Evolutionary conservation across 2,329 filamentous ascomycete species (phyloP).

Genomic region (Xylaria sp.): DNA sequence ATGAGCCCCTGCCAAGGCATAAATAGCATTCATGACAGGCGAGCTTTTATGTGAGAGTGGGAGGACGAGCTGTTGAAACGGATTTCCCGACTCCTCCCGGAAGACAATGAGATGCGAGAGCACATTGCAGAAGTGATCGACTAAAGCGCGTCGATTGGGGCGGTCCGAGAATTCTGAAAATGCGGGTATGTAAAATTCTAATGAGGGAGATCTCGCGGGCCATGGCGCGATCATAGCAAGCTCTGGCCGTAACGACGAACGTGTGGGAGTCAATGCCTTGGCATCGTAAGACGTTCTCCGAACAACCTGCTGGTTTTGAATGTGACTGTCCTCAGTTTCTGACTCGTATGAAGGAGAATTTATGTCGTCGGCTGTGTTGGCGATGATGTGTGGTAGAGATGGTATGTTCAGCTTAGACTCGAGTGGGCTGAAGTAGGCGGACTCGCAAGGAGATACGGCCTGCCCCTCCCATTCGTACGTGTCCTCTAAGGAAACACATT

Average conservation of each 20-base stretch:
- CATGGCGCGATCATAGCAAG: constrained; percentile 50
- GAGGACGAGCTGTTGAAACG: constrained; percentile 67
- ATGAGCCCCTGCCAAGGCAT: constrained; percentile 83
- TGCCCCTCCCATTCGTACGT: constrained; percentile 33
- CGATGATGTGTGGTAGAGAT: constrained; percentile 22
- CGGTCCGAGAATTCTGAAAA: constrained; percentile 64
- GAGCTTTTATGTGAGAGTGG: constrained; percentile 61
- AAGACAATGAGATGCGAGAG: constrained; percentile 70
- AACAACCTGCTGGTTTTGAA: constrained; percentile 26
- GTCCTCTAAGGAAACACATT: constrained; percentile 23
- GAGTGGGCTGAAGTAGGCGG: constrained; percentile 32
- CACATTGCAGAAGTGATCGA: constrained; percentile 69
- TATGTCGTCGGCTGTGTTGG: constrained; percentile 2
- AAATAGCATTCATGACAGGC: constrained; percentile 80
- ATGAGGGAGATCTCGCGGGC: constrained; percentile 47
- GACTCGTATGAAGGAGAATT: constrained; percentile 8
- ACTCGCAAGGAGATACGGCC: constrained; percentile 27
- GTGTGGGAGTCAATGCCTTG: constrained; percentile 30
- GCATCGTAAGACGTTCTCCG: constrained; percentile 31
- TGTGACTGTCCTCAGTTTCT: constrained; percentile 22
- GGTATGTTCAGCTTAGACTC: constrained; percentile 30
- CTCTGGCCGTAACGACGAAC: constrained; percentile 43
- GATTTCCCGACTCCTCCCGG: constrained; percentile 66
- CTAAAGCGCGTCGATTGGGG: constrained; percentile 59
- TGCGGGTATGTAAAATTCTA: constrained; percentile 58